phyloP scores from a whole-genome alignment of 371 early-diverging fungal genomes.

The Dichotomocladium elegans region DNA sequence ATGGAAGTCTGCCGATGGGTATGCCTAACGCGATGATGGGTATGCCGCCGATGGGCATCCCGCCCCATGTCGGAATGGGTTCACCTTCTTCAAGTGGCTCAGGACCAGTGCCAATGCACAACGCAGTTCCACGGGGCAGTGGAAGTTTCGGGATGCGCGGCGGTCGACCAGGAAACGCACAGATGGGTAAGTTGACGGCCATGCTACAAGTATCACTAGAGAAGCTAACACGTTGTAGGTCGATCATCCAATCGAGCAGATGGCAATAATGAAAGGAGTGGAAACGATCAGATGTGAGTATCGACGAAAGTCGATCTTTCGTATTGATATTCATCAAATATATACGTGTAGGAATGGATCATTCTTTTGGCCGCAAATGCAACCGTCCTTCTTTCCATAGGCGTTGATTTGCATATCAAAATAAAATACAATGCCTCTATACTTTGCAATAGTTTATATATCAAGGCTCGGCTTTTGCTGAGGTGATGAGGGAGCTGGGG shows the following conservation, averaged over 20 bases:
- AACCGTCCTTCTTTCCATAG: constrained; percentile 9
- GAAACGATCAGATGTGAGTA: constrained; percentile 6
- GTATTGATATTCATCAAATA: neutral
- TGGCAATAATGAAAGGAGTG: neutral
- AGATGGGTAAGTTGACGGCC: neutral
- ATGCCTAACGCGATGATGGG: constrained; percentile 25
- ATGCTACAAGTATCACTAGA: neutral
- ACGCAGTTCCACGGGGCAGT: neutral
- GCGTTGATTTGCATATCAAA: neutral
- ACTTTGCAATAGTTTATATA: neutral
- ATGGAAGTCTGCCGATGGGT: constrained; percentile 15
- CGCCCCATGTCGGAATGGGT: constrained; percentile 9
- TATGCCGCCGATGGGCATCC: constrained; percentile 19
- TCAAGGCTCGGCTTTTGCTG: neutral
- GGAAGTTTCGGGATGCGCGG: neutral
- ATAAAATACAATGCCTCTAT: neutral
- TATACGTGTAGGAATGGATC: constrained; percentile 3
- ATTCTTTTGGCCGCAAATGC: constrained; percentile 13
- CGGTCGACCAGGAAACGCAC: neutral
- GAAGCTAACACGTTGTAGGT: neutral
- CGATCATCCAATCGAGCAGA: constrained; percentile 2
- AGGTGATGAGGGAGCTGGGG: constrained; percentile 1
- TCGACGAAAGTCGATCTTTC: neutral
- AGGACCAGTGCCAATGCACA: neutral
- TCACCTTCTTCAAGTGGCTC: constrained; percentile 5